phyloP scores from a whole-genome alignment of 768 basidiomycete genomes.

The Dendrothele bispora region DNA sequence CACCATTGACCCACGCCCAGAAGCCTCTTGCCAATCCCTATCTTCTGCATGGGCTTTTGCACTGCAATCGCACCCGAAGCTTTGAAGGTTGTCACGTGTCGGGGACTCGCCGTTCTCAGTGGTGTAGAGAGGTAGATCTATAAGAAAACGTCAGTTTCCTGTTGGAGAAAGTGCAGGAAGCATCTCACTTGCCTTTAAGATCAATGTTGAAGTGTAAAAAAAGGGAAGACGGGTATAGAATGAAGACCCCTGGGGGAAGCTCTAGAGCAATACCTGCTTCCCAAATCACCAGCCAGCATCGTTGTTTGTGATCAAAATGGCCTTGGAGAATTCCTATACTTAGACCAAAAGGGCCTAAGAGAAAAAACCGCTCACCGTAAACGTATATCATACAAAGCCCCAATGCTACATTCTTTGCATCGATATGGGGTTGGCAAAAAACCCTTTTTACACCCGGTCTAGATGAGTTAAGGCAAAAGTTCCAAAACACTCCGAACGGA shows the following conservation, averaged over 20 bases:
- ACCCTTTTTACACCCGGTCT: conserved; percentile 13
- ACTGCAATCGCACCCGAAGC: too few species aligned
- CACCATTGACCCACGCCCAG: too few species aligned
- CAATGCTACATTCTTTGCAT: conserved; percentile 28
- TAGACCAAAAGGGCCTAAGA: too few species aligned
- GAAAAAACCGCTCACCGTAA: conserved; percentile 18
- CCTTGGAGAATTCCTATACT: conserved; percentile 3
- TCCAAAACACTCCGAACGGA: conserved; percentile 25
- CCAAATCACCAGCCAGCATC: conserved; percentile 34
- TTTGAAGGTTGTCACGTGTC: too few species aligned
- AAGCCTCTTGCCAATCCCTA: too few species aligned
- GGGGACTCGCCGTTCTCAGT: too few species aligned
- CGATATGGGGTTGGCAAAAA: conserved; percentile 24
- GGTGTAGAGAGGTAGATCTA: too few species aligned
- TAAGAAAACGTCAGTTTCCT: not conserved
- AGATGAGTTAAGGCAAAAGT: conserved; percentile 25
- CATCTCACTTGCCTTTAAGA: conserved; percentile 20
- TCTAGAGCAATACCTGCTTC: conserved; percentile 31
- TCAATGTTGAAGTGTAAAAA: conserved; percentile 35
- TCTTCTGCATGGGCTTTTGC: too few species aligned
- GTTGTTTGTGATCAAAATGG: conserved; percentile 18
- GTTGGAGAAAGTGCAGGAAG: too few species aligned
- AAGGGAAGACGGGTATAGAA: conserved; percentile 32
- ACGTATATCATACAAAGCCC: conserved; percentile 26
- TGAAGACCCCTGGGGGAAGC: conserved; percentile 29